phyloP scores from a whole-genome alignment of 305 asterid genomes.

The Striga hermonthica region DNA sequence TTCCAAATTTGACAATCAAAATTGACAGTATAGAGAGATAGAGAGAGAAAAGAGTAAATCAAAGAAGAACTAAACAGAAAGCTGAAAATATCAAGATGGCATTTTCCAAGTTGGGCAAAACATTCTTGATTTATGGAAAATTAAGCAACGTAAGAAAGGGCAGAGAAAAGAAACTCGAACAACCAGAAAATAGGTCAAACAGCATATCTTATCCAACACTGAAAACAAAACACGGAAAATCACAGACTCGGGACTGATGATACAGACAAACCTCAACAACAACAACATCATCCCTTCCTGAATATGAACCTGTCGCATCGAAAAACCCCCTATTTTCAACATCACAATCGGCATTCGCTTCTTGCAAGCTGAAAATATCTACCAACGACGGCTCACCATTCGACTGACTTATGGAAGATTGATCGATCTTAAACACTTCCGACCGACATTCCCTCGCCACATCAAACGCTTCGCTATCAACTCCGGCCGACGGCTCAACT shows the following conservation, averaged over 20 bases:
- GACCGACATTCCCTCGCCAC: slow-evolving; percentile 77
- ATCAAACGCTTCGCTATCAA: slow-evolving; percentile 64
- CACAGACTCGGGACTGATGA: slow-evolving; percentile 30
- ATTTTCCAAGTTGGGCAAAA: neutral
- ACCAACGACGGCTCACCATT: slow-evolving; percentile 47
- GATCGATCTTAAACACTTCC: slow-evolving; percentile 71
- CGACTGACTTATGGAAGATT: slow-evolving; percentile 42
- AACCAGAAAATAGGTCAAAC: neutral
- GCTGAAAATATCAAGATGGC: neutral
- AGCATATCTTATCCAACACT: neutral
- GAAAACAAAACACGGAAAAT: neutral
- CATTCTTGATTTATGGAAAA: neutral
- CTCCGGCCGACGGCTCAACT: slow-evolving; percentile 77
- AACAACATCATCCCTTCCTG: slow-evolving; percentile 37
- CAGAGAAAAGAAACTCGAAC: neutral
- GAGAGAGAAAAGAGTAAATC: neutral
- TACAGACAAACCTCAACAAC: slow-evolving; percentile 31
- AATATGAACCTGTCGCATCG: slow-evolving; percentile 44
- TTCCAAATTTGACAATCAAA: neutral
- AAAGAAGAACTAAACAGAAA: slow-evolving; percentile 4
- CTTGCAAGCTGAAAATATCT: slow-evolving; percentile 55
- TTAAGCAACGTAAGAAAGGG: too few relatives aligned
- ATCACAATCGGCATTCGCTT: slow-evolving; percentile 25
- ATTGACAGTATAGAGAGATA: neutral
- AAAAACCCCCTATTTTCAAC: slow-evolving; percentile 33